These are phyloP conservation scores for Amylocystis lapponica DNA, from an alignment of 768 basidiomycete genomes.

Conservation along the genomic window DNA sequence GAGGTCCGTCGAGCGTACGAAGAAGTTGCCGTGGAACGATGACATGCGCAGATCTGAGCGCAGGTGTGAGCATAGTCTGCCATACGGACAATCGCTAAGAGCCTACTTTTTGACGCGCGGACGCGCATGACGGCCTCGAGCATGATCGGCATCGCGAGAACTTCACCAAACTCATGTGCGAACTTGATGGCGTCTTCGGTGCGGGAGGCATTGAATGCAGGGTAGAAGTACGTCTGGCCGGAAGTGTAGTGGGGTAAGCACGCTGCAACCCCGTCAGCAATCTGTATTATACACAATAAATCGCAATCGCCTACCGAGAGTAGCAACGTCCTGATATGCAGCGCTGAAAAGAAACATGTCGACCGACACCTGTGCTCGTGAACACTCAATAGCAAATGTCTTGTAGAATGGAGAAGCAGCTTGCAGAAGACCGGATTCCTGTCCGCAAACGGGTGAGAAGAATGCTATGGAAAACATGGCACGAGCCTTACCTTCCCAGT, in stretches of 20 bases:
- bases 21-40: slow-evolving; percentile 98
- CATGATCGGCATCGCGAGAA: slow-evolving; percentile 91
- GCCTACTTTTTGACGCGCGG: slow-evolving; percentile 85
- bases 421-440: slow-evolving; percentile 91
- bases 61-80: background rate
- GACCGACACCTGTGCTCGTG: slow-evolving; percentile 92
- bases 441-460: background rate
- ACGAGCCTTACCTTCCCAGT: slow-evolving; percentile 68
- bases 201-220: slow-evolving; percentile 92
- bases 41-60: slow-evolving; percentile 81
- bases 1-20: slow-evolving; percentile 94
- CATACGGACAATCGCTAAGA: background rate
- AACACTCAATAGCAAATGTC: slow-evolving; percentile 97
- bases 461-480: too few relatives aligned
- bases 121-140: slow-evolving; percentile 97
- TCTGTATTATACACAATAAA: background rate
- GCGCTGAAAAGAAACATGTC: slow-evolving; percentile 99
- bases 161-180: slow-evolving; percentile 93
- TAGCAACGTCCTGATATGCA: slow-evolving; percentile 92
- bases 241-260: slow-evolving; percentile 96
- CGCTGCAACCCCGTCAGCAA: slow-evolving; percentile 41
- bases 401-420: slow-evolving; percentile 97
- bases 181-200: slow-evolving; percentile 98
- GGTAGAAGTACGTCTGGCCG: slow-evolving; percentile 97
- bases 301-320: slow-evolving; percentile 52